Conservation (phyloP, 2,329 filamentous ascomycete species). For the Pseudocercospora musae region DNA sequence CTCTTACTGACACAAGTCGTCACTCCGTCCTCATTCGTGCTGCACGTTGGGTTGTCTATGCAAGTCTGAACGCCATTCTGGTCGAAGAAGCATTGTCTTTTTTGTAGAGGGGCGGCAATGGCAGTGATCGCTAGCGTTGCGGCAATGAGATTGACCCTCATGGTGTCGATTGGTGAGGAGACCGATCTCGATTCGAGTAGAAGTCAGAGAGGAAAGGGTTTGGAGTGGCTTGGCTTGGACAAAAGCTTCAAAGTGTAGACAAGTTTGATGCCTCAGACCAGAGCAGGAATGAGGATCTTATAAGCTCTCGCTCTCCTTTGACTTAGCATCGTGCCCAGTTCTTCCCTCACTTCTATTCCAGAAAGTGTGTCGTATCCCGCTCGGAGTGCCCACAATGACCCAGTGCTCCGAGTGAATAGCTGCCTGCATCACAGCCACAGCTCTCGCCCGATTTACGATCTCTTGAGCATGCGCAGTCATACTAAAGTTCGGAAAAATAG, state of each 20-base stretch:
- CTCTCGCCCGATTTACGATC: not conserved
- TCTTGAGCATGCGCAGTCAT: not conserved
- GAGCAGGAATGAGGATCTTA: not conserved
- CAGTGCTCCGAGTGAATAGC: not conserved
- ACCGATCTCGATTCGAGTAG: not conserved
- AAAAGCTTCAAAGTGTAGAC: not conserved
- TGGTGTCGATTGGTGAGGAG: not conserved
- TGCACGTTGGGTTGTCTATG: slow-evolving; percentile 17
- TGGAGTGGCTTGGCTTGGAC: not conserved
- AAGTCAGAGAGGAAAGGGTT: not conserved
- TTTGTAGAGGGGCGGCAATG: slow-evolving; percentile 12
- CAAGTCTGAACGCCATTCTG: slow-evolving; percentile 15
- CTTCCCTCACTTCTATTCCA: not conserved
- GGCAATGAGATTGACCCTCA: slow-evolving; percentile 15
- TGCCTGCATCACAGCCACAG: not conserved
- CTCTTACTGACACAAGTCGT: slow-evolving; percentile 14
- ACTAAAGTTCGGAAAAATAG: not conserved
- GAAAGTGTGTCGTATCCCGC: not conserved
- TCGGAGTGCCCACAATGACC: not conserved
- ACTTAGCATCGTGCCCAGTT: not conserved
- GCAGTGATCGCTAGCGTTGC: slow-evolving; percentile 9
- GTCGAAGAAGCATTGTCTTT: slow-evolving; percentile 20
- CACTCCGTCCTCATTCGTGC: slow-evolving; percentile 10
- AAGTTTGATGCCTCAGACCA: not conserved
- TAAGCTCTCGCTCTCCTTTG: not conserved